Percentiles rank a stretch among this genome's conserved stretches.
Evolutionary conservation across 495 filamentous ascomycete species (phyloP).

Genomic region (Penicillium lividum): DNA sequence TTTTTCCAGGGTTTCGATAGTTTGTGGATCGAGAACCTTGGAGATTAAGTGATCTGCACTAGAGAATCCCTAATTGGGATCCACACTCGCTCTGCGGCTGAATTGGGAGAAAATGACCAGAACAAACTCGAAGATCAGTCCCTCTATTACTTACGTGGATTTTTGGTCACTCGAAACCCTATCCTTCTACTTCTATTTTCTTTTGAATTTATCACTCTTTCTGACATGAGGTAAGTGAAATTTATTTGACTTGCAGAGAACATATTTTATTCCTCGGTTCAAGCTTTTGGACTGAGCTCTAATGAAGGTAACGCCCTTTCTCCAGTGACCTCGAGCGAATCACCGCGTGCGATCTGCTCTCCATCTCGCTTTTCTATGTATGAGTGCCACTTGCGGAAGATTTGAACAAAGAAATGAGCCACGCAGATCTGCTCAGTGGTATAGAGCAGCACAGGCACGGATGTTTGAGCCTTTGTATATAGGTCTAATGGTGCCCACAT

Average conservation of each 20-base stretch:
- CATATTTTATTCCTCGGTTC: neutral
- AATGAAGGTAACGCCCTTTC: conserved; percentile 1
- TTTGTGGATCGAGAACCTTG: neutral
- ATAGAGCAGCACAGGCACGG: conserved; percentile 55
- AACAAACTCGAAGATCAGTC: too few species aligned
- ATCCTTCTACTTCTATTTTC: too few species aligned
- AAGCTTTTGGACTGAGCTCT: neutral
- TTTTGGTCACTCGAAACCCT: too few species aligned
- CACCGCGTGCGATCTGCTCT: conserved; percentile 10
- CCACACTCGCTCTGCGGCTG: conserved; percentile 2
- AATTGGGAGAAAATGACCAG: neutral
- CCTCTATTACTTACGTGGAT: too few species aligned
- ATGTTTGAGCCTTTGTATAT: conserved; percentile 51
- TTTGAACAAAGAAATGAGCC: conserved; percentile 55
- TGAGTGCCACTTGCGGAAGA: conserved; percentile 50
- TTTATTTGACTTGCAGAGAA: too few species aligned
- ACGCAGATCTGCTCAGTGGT: conserved; percentile 59
- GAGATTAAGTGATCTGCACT: conserved; percentile 7
- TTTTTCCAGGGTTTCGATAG: neutral
- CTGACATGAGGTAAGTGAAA: too few species aligned
- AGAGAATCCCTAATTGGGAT: neutral
- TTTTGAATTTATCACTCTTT: too few species aligned
- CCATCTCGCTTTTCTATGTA: conserved; percentile 32
- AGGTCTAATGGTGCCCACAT: conserved; percentile 56
- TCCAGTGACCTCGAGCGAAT: conserved; percentile 2